These are phyloP conservation scores for Dalbergia cultrata DNA, from an alignment of 306 rosid genomes.

Conservation along the genomic window DNA sequence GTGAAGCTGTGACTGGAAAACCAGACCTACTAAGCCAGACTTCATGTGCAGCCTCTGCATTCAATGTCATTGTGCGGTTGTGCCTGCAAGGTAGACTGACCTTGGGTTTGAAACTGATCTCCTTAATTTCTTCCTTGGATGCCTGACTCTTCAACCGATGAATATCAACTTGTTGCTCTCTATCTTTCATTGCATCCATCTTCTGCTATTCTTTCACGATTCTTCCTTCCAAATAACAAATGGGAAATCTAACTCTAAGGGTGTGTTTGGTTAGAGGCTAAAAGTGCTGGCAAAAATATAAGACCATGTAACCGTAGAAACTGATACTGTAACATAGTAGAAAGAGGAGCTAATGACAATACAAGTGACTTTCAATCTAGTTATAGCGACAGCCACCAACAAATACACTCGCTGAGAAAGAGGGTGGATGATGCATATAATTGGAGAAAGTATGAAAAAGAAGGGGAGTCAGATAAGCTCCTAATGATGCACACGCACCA, in stretches of 20 bases:
- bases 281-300: too few species aligned
- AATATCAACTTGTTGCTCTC: too few species aligned
- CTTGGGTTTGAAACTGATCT: background rate
- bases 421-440: conserved; percentile 68
- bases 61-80: conserved; percentile 40
- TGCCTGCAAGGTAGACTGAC: background rate
- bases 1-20: conserved; percentile 37
- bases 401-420: conserved; percentile 45
- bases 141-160: too few species aligned
- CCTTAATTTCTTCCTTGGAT: background rate
- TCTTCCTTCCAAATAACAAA: too few species aligned
- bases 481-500: conserved; percentile 76
- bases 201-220: too few species aligned
- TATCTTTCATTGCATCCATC: background rate
- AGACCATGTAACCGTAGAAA: conserved; percentile 24
- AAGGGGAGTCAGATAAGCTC: conserved; percentile 74
- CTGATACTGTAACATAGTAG: conserved; percentile 24
- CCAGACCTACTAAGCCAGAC: conserved; percentile 23
- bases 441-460: conserved; percentile 74
- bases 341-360: conserved; percentile 14
- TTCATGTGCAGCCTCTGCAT: conserved; percentile 30
- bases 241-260: too few species aligned
- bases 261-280: background rate
- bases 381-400: conserved; percentile 31
- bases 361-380: conserved; percentile 41